A percentile compares a stretch with the other conserved stretches of the same genome.
Conservation (phyloP, 2,329 filamentous ascomycete genomes). For the Colletotrichum cuscutae region DNA sequence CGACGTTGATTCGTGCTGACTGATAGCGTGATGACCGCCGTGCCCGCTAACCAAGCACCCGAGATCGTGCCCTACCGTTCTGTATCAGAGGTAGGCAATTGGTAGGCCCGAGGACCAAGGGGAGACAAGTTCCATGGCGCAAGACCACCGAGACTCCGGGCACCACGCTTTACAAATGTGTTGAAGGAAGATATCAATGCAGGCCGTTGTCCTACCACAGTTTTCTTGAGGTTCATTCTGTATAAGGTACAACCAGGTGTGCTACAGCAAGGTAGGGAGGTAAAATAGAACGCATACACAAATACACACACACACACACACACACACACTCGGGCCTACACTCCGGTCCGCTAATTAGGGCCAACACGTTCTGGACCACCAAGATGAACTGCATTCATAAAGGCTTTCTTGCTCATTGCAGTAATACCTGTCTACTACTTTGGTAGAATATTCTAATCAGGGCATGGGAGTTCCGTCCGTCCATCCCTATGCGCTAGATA, state of each 20-base stretch:
- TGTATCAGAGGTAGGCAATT: neutral
- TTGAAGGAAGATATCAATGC: too few relatives aligned
- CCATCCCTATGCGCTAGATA: neutral
- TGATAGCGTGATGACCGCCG: neutral
- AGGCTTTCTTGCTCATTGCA: slow-evolving; percentile 1
- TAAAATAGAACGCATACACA: too few relatives aligned
- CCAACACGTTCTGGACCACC: neutral
- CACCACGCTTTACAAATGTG: neutral
- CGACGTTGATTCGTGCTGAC: too few relatives aligned
- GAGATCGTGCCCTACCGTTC: neutral
- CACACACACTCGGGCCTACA: neutral
- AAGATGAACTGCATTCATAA: slow-evolving; percentile 1
- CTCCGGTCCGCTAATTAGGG: neutral
- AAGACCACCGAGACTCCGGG: neutral
- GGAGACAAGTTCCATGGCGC: too few relatives aligned
- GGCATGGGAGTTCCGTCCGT: neutral
- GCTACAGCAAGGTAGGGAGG: too few relatives aligned
- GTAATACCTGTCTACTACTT: neutral
- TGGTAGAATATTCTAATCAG: slow-evolving; percentile 8
- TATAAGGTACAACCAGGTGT: neutral
- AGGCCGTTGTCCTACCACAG: too few relatives aligned
- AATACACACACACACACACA: too few relatives aligned
- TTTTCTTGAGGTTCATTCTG: neutral
- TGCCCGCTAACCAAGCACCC: neutral
- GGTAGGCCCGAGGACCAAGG: neutral